These are phyloP conservation scores for Usnea hakonensis DNA, from an alignment of 495 filamentous ascomycete genomes.

Conservation along the genomic window DNA sequence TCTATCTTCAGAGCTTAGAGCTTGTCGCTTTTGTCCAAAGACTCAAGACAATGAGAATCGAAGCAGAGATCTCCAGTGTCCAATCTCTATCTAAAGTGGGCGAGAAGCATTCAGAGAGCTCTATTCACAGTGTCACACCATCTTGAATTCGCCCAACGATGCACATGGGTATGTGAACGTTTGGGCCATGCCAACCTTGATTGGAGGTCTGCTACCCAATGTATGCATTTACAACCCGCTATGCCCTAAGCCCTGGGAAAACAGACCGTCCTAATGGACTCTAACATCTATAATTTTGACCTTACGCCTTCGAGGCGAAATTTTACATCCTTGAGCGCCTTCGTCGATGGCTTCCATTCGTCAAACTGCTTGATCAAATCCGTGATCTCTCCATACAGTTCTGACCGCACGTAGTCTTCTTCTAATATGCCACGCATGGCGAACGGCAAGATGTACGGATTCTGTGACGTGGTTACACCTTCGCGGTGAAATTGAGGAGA, in stretches of 20 bases:
- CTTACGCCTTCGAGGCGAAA: slow-evolving; percentile 88
- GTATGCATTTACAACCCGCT: background rate
- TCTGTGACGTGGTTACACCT: slow-evolving; percentile 49
- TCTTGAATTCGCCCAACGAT: background rate
- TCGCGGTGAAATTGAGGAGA: slow-evolving; percentile 43
- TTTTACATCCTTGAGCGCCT: slow-evolving; percentile 91
- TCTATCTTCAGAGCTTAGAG: too few species aligned
- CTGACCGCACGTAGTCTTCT: slow-evolving; percentile 80
- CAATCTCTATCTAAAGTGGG: too few species aligned
- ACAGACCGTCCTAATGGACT: background rate
- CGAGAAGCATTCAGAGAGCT: background rate
- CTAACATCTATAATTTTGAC: slow-evolving; percentile 56
- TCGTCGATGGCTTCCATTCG: slow-evolving; percentile 82
- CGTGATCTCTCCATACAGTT: slow-evolving; percentile 65
- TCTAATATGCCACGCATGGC: slow-evolving; percentile 88
- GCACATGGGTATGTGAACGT: background rate
- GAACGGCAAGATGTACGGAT: slow-evolving; percentile 87
- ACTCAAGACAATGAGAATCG: too few species aligned
- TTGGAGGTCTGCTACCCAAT: background rate
- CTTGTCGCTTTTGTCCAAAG: too few species aligned
- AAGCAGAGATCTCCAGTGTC: too few species aligned
- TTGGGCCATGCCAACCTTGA: background rate
- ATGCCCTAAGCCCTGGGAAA: background rate
- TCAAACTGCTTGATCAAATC: slow-evolving; percentile 83
- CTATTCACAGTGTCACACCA: background rate